Percentiles rank a stretch among this genome's conserved stretches.
These are phyloP conservation scores for Phalaenopsis hybrid DNA, from an alignment of 116 monocot genomes.

Conservation along the genomic window DNA sequence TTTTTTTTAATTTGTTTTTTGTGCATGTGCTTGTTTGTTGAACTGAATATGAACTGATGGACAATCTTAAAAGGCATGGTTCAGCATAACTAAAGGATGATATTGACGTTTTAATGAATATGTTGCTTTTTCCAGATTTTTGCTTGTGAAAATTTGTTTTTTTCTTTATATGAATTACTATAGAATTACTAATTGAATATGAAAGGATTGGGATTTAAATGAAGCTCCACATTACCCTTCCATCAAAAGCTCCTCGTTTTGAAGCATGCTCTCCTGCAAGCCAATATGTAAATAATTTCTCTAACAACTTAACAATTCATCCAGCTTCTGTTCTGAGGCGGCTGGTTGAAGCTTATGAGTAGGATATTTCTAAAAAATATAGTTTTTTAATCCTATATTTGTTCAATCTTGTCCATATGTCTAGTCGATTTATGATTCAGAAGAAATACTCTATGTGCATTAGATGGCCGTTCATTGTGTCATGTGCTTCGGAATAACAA, in stretches of 20 bases:
- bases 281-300: slow-evolving; percentile 16
- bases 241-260: not conserved
- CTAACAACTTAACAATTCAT: slow-evolving; percentile 25
- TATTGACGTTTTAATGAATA: not conserved
- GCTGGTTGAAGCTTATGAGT: slow-evolving; percentile 52
- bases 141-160: no score
- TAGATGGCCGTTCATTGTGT: not conserved
- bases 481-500: not conserved
- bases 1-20: not conserved
- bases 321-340: slow-evolving; percentile 42
- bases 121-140: not conserved
- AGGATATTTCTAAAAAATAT: slow-evolving; percentile 16
- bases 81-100: not conserved
- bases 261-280: slow-evolving; percentile 10
- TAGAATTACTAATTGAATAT: no score
- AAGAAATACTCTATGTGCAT: not conserved
- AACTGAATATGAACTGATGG: not conserved
- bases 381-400: not conserved
- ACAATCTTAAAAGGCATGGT: not conserved
- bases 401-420: not conserved
- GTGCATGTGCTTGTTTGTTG: not conserved
- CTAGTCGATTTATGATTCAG: not conserved
- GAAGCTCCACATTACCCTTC: no score
- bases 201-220: no score
- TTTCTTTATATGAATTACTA: no score